These are phyloP conservation scores for Ceratocystis smalleyi DNA, from an alignment of 2,329 filamentous ascomycete species.

Conservation along the genomic window DNA sequence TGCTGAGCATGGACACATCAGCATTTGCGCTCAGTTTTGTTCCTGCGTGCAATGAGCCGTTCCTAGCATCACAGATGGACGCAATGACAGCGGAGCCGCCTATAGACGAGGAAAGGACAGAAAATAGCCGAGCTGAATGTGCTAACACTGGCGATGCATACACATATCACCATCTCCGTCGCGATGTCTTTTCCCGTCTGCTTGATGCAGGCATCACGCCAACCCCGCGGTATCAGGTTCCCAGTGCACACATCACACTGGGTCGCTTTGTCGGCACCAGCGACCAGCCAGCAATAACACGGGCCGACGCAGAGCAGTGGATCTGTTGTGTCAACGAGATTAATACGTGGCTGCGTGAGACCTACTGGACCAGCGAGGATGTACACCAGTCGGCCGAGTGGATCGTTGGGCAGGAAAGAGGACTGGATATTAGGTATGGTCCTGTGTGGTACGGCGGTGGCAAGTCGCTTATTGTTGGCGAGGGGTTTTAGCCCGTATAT, in stretches of 20 bases:
- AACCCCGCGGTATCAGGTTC: conserved; percentile 57
- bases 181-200: conserved; percentile 54
- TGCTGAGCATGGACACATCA: conserved; percentile 69
- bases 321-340: conserved; percentile 57
- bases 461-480: conserved; percentile 47
- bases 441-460: conserved; percentile 79
- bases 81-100: conserved; percentile 6
- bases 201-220: conserved; percentile 50
- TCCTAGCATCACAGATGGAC: background rate
- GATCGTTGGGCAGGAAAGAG: conserved; percentile 74
- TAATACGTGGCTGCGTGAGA: conserved; percentile 50
- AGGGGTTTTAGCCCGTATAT: conserved; percentile 36
- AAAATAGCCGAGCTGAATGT: background rate
- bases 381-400: conserved; percentile 61
- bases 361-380: conserved; percentile 31
- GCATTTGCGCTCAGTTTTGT: conserved; percentile 79
- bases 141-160: conserved; percentile 42
- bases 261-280: conserved; percentile 51
- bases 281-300: conserved; percentile 18
- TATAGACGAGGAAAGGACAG: background rate
- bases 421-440: conserved; percentile 60
- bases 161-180: conserved; percentile 80
- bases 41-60: conserved; percentile 52
- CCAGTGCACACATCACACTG: conserved; percentile 78
- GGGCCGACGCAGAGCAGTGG: conserved; percentile 50